phyloP scores from a whole-genome alignment of 169 alveolate genomes.

The Fabrea salina region DNA sequence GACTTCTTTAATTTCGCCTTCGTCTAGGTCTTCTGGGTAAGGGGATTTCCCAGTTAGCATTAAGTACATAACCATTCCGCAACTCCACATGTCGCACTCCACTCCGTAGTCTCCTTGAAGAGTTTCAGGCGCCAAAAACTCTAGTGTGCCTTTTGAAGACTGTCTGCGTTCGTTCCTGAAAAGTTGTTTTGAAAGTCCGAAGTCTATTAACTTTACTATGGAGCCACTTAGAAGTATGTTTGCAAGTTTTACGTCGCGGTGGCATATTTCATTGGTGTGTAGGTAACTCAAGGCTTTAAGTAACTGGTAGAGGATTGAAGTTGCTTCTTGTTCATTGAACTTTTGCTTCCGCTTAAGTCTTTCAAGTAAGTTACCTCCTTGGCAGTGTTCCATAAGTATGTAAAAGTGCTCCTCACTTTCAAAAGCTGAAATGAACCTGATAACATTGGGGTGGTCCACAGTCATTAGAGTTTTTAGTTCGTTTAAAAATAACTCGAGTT shows the following conservation, averaged over 20 bases:
- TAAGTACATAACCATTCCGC: constrained; percentile 17
- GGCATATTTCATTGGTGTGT: constrained; percentile 69
- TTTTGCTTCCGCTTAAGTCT: background rate
- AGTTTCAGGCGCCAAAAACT: constrained; percentile 30
- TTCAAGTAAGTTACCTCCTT: constrained; percentile 37
- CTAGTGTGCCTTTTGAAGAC: constrained; percentile 13
- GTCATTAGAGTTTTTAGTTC: constrained; percentile 31
- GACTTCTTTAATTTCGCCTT: too few species aligned
- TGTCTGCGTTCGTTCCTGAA: background rate
- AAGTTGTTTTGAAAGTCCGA: background rate
- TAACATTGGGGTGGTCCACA: constrained; percentile 41
- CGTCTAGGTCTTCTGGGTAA: too few species aligned
- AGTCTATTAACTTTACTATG: background rate
- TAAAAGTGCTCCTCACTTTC: constrained; percentile 19
- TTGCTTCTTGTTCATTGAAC: constrained; percentile 8
- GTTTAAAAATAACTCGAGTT: too few species aligned
- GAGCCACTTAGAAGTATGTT: constrained; percentile 53
- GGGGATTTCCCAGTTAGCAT: constrained; percentile 22
- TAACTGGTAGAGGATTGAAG: background rate
- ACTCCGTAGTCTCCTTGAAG: constrained; percentile 14
- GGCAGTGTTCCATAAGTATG: constrained; percentile 38
- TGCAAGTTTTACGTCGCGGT: constrained; percentile 80
- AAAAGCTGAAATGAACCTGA: constrained; percentile 33
- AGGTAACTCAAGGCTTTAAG: constrained; percentile 26
- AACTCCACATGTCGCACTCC: constrained; percentile 31